Conservation (phyloP, 148 eudicot genomes). For the Spergularia marina region DNA sequence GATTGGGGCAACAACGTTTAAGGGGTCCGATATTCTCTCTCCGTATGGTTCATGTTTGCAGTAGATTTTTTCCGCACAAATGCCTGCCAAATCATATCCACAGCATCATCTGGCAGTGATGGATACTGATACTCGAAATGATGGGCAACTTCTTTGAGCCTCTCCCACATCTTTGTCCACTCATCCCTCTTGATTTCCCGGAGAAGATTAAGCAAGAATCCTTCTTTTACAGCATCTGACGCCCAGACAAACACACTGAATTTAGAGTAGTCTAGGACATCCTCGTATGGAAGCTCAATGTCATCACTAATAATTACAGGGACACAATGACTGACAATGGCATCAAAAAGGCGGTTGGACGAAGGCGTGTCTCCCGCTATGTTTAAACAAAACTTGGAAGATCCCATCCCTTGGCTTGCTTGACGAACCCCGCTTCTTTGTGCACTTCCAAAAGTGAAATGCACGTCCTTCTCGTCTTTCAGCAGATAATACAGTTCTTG, state of each 20-base stretch:
- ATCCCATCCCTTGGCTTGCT: constrained; percentile 78
- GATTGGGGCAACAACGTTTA: constrained; percentile 7
- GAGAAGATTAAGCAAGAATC: constrained; percentile 63
- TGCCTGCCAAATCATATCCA: constrained; percentile 91
- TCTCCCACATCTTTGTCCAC: constrained; percentile 88
- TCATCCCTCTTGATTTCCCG: constrained; percentile 54
- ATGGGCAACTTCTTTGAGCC: constrained; percentile 53
- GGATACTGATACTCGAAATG: constrained; percentile 89
- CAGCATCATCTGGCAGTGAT: constrained; percentile 68
- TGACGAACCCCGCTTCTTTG: constrained; percentile 54
- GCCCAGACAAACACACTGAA: constrained; percentile 69
- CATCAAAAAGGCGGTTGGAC: constrained; percentile 87
- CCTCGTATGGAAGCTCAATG: constrained; percentile 89
- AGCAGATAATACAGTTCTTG: constrained; percentile 87
- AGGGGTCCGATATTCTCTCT: constrained; percentile 45
- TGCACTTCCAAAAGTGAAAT: constrained; percentile 80
- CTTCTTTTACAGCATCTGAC: constrained; percentile 65
- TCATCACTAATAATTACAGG: constrained; percentile 90
- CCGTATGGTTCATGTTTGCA: constrained; percentile 30
- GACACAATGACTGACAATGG: constrained; percentile 89
- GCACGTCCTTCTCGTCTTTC: constrained; percentile 80
- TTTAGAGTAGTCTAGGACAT: constrained; percentile 68
- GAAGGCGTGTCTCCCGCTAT: constrained; percentile 98
- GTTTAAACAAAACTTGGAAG: constrained; percentile 86
- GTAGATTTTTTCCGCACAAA: constrained; percentile 47